Evolutionary conservation across 306 rosid species (phyloP).

Genomic region (Canavalia gladiata): DNA sequence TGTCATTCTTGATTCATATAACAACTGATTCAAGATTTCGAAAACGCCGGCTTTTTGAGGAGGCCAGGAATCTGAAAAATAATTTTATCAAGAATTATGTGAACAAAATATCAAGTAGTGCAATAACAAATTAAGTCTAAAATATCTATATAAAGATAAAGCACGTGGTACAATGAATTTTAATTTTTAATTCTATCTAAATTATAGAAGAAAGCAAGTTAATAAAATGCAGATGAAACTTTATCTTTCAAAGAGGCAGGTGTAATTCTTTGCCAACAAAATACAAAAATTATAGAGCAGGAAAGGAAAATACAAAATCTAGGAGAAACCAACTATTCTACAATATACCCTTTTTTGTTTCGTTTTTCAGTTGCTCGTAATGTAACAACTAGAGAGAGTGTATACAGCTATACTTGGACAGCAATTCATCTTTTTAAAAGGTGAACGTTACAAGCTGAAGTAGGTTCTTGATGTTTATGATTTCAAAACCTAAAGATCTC

Average conservation of each 20-base stretch:
- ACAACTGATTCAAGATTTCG: conserved; percentile 58
- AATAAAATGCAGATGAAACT: conserved; percentile 15
- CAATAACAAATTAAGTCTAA: background rate
- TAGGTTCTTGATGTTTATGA: conserved; percentile 1
- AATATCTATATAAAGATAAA: conserved; percentile 5
- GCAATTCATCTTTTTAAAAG: background rate
- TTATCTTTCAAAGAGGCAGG: conserved; percentile 2
- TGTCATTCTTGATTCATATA: conserved; percentile 24
- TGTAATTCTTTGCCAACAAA: background rate
- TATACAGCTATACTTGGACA: background rate
- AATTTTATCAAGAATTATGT: conserved; percentile 33
- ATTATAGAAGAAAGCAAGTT: conserved; percentile 10
- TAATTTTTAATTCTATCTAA: conserved; percentile 9
- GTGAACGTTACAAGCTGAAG: background rate
- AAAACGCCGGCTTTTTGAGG: conserved; percentile 53
- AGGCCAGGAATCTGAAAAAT: conserved; percentile 82
- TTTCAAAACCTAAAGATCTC: background rate
- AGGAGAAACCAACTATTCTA: background rate
- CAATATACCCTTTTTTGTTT: conserved; percentile 8
- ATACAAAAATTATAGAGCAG: background rate
- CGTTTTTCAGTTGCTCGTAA: background rate
- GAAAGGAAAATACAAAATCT: conserved; percentile 2
- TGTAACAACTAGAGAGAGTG: background rate
- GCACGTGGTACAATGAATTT: conserved; percentile 10
- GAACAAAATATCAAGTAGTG: conserved; percentile 10